These are phyloP conservation scores for Chaetomium globosum DNA, from an alignment of 2,329 filamentous ascomycete genomes.

Conservation along the genomic window DNA sequence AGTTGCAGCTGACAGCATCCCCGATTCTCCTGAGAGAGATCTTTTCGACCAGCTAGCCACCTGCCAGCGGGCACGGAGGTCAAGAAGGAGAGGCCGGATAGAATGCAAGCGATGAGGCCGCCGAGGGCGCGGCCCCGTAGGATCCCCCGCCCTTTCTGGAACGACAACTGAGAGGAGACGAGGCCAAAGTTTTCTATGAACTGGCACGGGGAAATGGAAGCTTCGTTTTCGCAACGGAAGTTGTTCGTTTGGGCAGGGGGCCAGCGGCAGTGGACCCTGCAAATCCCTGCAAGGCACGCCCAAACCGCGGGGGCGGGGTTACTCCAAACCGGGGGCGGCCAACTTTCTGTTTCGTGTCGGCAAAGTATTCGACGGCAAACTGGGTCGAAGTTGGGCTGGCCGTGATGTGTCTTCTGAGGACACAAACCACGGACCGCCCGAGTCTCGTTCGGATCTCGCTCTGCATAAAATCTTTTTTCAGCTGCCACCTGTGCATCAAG, in stretches of 20 bases:
- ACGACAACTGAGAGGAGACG: background rate
- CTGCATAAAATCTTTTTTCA: background rate
- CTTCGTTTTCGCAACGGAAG: background rate
- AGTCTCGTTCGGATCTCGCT: background rate
- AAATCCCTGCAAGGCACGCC: constrained; percentile 12
- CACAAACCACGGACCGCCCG: background rate
- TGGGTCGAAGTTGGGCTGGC: background rate
- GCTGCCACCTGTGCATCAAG: background rate
- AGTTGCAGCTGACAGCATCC: background rate
- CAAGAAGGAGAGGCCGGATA: background rate
- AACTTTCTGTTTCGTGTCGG: no score
- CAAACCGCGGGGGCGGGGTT: constrained; percentile 25
- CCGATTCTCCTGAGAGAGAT: background rate
- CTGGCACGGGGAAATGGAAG: background rate
- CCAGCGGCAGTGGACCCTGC: constrained; percentile 11
- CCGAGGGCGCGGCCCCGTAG: background rate
- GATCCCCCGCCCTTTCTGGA: constrained; percentile 3
- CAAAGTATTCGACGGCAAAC: background rate
- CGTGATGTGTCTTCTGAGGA: background rate
- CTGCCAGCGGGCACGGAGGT: background rate
- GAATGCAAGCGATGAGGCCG: background rate
- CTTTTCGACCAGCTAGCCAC: background rate
- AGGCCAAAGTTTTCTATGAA: background rate
- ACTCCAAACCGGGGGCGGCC: background rate
- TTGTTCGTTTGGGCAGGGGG: constrained; percentile 11